Conservation (phyloP, 805 yeast species). For the Saccharomycopsis sp. region DNA sequence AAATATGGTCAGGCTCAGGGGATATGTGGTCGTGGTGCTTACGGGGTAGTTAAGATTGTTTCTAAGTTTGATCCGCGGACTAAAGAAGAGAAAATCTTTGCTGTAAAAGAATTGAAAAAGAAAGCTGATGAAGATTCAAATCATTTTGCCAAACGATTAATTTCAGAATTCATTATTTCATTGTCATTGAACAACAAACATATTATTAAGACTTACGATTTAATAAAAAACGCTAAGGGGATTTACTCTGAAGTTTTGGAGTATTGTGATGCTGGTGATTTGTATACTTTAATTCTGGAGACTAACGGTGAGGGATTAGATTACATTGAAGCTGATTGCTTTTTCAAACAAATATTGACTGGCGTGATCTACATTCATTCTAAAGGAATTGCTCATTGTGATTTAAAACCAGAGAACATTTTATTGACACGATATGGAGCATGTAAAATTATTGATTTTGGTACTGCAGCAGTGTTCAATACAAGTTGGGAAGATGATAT, state of each 20-base stretch:
- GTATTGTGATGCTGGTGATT: slow-evolving; percentile 83
- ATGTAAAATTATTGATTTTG: slow-evolving; percentile 76
- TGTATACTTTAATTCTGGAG: slow-evolving; percentile 51
- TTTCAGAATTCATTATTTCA: slow-evolving; percentile 87
- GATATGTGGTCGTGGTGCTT: slow-evolving; percentile 75
- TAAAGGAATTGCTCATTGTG: slow-evolving; percentile 92
- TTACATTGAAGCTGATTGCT: slow-evolving; percentile 75
- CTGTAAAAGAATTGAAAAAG: slow-evolving; percentile 69
- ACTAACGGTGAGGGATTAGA: slow-evolving; percentile 47
- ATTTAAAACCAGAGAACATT: slow-evolving; percentile 83
- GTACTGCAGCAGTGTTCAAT: slow-evolving; percentile 83
- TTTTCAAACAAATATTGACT: slow-evolving; percentile 75
- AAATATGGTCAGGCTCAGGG: slow-evolving; percentile 49
- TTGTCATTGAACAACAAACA: slow-evolving; percentile 69
- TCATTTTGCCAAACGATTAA: slow-evolving; percentile 61
- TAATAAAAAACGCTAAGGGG: slow-evolving; percentile 68
- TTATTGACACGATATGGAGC: slow-evolving; percentile 60
- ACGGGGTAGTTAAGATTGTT: slow-evolving; percentile 81
- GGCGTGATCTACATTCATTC: slow-evolving; percentile 83
- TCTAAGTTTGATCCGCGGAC: slow-evolving; percentile 35
- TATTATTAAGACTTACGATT: slow-evolving; percentile 69
- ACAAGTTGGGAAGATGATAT: slow-evolving; percentile 82
- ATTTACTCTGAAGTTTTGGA: slow-evolving; percentile 90
- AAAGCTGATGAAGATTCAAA: slow-evolving; percentile 50
- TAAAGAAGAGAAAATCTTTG: slow-evolving; percentile 45